phyloP scores from a whole-genome alignment of 495 filamentous ascomycete genomes.

The Podospora anserina region DNA sequence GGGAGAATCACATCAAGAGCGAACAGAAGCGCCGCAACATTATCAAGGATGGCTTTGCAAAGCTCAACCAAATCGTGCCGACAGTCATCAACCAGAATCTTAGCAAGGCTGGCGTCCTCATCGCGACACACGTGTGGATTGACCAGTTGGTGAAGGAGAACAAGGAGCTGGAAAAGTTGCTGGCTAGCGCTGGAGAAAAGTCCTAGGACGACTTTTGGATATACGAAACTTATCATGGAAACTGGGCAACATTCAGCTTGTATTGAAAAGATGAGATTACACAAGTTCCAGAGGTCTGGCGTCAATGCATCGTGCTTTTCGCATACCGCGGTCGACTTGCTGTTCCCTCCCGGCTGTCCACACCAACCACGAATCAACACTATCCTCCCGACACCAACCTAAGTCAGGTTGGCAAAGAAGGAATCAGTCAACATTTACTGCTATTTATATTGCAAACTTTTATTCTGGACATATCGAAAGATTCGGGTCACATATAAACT shows the following conservation, averaged over 20 bases:
- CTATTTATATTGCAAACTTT: background rate
- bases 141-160: conserved; percentile 68
- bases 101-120: conserved; percentile 76
- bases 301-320: background rate
- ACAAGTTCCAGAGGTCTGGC: background rate
- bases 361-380: background rate
- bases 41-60: conserved; percentile 74
- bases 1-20: conserved; percentile 82
- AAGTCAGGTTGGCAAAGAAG: background rate
- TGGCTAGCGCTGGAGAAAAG: conserved; percentile 23
- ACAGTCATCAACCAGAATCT: conserved; percentile 64
- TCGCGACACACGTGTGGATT: conserved; percentile 69
- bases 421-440: background rate
- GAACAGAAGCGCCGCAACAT: conserved; percentile 80
- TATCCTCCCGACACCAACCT: background rate
- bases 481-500: background rate
- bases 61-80: conserved; percentile 68
- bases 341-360: background rate
- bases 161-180: conserved; percentile 45
- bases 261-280: background rate
- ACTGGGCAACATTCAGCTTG: background rate
- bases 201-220: background rate
- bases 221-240: background rate
- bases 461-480: background rate
- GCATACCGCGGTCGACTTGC: background rate